These are phyloP conservation scores for Daedaleopsis nitida DNA, from an alignment of 768 basidiomycete genomes.

Conservation along the genomic window DNA sequence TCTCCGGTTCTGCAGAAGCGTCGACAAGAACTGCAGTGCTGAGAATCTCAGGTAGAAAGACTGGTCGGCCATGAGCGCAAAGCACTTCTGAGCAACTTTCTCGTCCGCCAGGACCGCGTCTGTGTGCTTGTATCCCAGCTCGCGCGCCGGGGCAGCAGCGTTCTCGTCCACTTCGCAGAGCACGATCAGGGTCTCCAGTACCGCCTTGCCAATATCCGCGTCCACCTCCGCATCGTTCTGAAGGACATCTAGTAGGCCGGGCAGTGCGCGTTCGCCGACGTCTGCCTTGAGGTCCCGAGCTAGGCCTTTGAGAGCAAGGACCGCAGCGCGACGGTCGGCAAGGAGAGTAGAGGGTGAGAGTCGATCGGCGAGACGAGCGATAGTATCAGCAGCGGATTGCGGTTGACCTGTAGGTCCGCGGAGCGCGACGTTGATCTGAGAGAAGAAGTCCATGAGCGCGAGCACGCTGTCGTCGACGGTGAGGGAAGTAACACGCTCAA, in stretches of 20 bases:
- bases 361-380: slow-evolving; percentile 84
- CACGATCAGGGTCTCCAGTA: slow-evolving; percentile 83
- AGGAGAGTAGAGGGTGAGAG: slow-evolving; percentile 88
- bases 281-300: slow-evolving; percentile 89
- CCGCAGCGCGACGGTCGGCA: slow-evolving; percentile 89
- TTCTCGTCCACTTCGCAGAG: slow-evolving; percentile 81
- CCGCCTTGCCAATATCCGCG: slow-evolving; percentile 88
- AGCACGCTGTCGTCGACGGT: slow-evolving; percentile 13
- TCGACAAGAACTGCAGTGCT: slow-evolving; percentile 78
- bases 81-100: slow-evolving; percentile 70
- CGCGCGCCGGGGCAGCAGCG: slow-evolving; percentile 46
- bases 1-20: slow-evolving; percentile 80
- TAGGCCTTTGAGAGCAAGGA: slow-evolving; percentile 93
- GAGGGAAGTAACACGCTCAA: slow-evolving; percentile 1
- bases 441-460: slow-evolving; percentile 74
- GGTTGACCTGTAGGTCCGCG: slow-evolving; percentile 82
- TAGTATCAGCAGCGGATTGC: slow-evolving; percentile 84
- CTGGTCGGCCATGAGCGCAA: slow-evolving; percentile 73
- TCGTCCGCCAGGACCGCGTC: slow-evolving; percentile 77
- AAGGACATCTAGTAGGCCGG: slow-evolving; percentile 78
- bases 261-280: slow-evolving; percentile 77
- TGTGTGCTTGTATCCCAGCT: slow-evolving; percentile 82
- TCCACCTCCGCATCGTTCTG: slow-evolving; percentile 90
- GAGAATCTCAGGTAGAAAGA: slow-evolving; percentile 85
- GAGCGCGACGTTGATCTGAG: slow-evolving; percentile 83